Conservation (phyloP, 2,329 filamentous ascomycete genomes). For the Fusarium anguioides region DNA sequence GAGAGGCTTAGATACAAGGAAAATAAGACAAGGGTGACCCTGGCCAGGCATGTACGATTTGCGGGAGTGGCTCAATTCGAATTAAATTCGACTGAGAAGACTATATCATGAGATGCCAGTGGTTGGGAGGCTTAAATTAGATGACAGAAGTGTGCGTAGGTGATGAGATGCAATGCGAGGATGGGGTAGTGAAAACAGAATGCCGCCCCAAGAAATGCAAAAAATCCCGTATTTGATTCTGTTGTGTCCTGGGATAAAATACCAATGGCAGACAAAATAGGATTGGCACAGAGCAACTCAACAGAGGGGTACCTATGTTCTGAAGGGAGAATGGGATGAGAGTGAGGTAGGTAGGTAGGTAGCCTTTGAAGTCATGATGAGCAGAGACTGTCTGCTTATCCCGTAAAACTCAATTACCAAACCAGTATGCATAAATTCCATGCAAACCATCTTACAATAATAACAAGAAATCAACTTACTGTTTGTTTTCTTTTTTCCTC, state of each 20-base stretch:
- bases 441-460: neutral
- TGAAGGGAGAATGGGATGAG: slow-evolving; percentile 31
- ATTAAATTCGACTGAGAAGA: slow-evolving; percentile 9
- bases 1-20: slow-evolving; percentile 29
- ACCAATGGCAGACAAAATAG: slow-evolving; percentile 30
- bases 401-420: slow-evolving; percentile 6
- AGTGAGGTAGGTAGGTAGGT: too few species aligned
- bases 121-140: slow-evolving; percentile 38
- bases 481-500: neutral
- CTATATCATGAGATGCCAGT: slow-evolving; percentile 36
- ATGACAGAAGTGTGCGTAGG: slow-evolving; percentile 25
- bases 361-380: slow-evolving; percentile 30
- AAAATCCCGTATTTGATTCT: slow-evolving; percentile 26
- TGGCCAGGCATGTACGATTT: slow-evolving; percentile 37
- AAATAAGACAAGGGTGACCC: slow-evolving; percentile 33
- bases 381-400: slow-evolving; percentile 8
- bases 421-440: neutral
- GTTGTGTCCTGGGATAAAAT: slow-evolving; percentile 24
- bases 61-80: slow-evolving; percentile 42
- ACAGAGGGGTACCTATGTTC: slow-evolving; percentile 10
- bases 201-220: slow-evolving; percentile 28
- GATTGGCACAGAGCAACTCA: slow-evolving; percentile 30
- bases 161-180: slow-evolving; percentile 11
- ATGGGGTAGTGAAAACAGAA: slow-evolving; percentile 26
- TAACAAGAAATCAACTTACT: slow-evolving; percentile 22